Conservation (phyloP, 2,329 filamentous ascomycete species). For the Cytospora leucostoma region DNA sequence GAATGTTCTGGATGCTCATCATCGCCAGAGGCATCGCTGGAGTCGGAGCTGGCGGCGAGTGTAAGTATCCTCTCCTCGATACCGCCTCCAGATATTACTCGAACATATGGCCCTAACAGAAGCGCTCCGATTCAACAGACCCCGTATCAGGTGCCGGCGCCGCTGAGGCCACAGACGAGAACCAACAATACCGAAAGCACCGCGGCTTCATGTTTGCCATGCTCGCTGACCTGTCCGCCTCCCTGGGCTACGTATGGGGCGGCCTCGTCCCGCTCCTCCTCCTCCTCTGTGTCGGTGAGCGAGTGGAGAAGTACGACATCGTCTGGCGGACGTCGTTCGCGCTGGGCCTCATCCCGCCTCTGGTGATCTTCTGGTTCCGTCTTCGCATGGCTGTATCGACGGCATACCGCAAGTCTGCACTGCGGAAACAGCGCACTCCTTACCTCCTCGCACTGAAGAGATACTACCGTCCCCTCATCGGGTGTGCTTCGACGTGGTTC, state of each 20-base stretch:
- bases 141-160: constrained; percentile 53
- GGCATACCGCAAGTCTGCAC: constrained; percentile 48
- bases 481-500: constrained; percentile 53
- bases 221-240: constrained; percentile 52
- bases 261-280: constrained; percentile 53
- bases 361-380: constrained; percentile 55
- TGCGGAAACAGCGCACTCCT: constrained; percentile 47
- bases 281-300: constrained; percentile 49
- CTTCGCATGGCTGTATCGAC: constrained; percentile 53
- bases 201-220: constrained; percentile 60
- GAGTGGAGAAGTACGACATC: constrained; percentile 42
- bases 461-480: constrained; percentile 52
- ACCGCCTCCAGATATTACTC: background rate
- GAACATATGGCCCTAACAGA: background rate
- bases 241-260: constrained; percentile 53
- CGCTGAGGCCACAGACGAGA: constrained; percentile 56
- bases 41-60: constrained; percentile 44
- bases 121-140: constrained; percentile 35
- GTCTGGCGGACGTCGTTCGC: constrained; percentile 55
- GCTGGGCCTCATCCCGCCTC: constrained; percentile 50
- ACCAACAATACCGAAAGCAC: constrained; percentile 43
- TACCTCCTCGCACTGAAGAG: constrained; percentile 50
- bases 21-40: constrained; percentile 44
- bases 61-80: background rate
- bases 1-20: constrained; percentile 55